Base-by-base conservation (phyloP, 768 basidiomycete genomes). In the Arthromyces matolae region DNA sequence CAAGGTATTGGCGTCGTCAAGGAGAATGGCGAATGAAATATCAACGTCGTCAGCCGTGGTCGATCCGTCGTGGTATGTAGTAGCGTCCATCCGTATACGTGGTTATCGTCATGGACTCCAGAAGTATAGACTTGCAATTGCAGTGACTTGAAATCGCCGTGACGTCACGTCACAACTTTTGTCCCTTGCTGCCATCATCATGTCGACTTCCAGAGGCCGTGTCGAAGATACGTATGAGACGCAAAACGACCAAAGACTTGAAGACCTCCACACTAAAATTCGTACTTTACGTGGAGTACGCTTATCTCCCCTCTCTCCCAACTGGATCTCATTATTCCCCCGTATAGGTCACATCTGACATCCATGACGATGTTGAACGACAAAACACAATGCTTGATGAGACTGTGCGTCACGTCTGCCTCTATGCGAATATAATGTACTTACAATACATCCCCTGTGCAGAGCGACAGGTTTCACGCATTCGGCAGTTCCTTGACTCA, bases 221-320 rank as follows among this genome's bases (percentile, higher is more conserved):
- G 72, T 77, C 7, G 86, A 89, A 61, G 79, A 86, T 47, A 86
- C 84, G 1, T 91, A 92, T 57, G 90, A 93, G 64, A 61, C 77
- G 6, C 90, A 93, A 64, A 93, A 93, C 62, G 89, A 93, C 71
- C 83, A 89, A 59, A 74, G 81, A 23, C 75, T 93, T 9, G 89
- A 93, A 47, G 86, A 89, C 41, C 72, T 93, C 2, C 90, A 93
- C 64, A 81, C 87, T 16, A 93, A 93, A 63, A 79, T 92, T 39
- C 79, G 89, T 33, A 86, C 85, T 14, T 62, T 93, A 38, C 81
- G 89, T 51, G 85, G 86, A n/a, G 90, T 92, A 62, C 55, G 79
- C 42, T 29, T 24, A 53, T 14, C 18, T 38, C 23, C 0, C 13
- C 5, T 31, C 32, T 3, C 35, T 6, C n/a, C 31, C 27, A 46